A percentile compares a stretch with the other conserved stretches of the same genome.
Evolutionary conservation across 305 asterid species (phyloP).

Genomic region (Fraxinus greggii): DNA sequence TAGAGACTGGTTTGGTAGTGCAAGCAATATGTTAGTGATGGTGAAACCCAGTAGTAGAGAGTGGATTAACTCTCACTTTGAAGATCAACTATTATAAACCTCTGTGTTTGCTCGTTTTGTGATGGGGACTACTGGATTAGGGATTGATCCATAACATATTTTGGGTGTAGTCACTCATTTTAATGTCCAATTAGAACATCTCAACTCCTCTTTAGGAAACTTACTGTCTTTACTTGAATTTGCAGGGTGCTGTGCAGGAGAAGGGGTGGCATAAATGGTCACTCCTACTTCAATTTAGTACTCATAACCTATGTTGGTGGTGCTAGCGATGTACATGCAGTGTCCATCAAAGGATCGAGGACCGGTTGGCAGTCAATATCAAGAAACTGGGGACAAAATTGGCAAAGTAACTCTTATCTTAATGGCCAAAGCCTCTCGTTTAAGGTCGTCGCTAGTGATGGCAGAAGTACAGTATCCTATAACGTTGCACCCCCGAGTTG

Average conservation of each 20-base stretch:
- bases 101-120: background rate
- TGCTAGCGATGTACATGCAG: constrained; percentile 71
- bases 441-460: constrained; percentile 72
- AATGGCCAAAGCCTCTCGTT: constrained; percentile 75
- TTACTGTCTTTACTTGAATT: background rate
- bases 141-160: background rate
- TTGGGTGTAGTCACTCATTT: background rate
- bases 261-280: constrained; percentile 78
- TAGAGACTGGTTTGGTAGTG: too few relatives aligned
- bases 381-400: constrained; percentile 83
- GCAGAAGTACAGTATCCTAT: constrained; percentile 51
- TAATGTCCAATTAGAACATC: background rate
- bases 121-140: background rate
- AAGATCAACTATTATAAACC: background rate
- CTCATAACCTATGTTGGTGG: constrained; percentile 77
- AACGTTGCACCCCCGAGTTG: constrained; percentile 60
- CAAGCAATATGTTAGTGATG: background rate
- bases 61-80: background rate
- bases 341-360: constrained; percentile 63
- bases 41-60: background rate
- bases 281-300: constrained; percentile 71
- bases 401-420: constrained; percentile 73
- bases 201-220: background rate
- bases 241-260: constrained; percentile 72
- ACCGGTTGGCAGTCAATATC: constrained; percentile 72